Evolutionary conservation across 768 basidiomycete genomes (phyloP).

Genomic region (Tylopilus rubrobrunneus): DNA sequence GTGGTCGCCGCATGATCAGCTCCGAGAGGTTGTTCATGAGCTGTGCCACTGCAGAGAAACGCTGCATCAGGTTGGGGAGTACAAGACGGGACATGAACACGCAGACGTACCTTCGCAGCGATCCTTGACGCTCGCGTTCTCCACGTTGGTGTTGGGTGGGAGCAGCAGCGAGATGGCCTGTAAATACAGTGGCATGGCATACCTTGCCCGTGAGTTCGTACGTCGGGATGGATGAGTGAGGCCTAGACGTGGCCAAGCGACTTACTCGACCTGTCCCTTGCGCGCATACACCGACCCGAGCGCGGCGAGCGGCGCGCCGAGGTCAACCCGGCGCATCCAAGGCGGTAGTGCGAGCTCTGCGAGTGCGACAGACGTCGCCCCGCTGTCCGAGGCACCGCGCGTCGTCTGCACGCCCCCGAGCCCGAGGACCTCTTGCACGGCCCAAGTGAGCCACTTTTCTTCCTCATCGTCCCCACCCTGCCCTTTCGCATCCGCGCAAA

Average conservation of each 20-base stretch:
- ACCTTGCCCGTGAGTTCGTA: constrained; percentile 34
- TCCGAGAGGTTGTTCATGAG: constrained; percentile 48
- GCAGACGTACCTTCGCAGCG: constrained; percentile 53
- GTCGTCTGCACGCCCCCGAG: constrained; percentile 19
- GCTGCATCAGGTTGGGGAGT: neutral
- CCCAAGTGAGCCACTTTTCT: constrained; percentile 41
- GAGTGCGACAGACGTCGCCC: constrained; percentile 29
- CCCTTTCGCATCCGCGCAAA: constrained; percentile 31
- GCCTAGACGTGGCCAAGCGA: neutral
- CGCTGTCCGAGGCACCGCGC: neutral
- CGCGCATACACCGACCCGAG: constrained; percentile 59
- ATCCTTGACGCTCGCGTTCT: constrained; percentile 39
- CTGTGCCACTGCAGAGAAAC: constrained; percentile 36
- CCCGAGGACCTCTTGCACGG: constrained; percentile 41
- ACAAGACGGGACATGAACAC: no score
- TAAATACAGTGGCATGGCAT: constrained; percentile 61
- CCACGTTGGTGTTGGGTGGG: constrained; percentile 33
- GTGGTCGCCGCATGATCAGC: constrained; percentile 35
- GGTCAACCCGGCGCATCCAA: constrained; percentile 57
- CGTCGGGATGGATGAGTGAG: no score
- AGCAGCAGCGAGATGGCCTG: constrained; percentile 62
- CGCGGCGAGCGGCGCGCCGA: constrained; percentile 66
- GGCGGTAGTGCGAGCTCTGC: constrained; percentile 53
- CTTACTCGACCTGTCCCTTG: constrained; percentile 45
- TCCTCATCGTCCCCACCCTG: constrained; percentile 43